Base-by-base conservation (phyloP, 257 asterid species). In the Parsonsia alboflavescens region DNA sequence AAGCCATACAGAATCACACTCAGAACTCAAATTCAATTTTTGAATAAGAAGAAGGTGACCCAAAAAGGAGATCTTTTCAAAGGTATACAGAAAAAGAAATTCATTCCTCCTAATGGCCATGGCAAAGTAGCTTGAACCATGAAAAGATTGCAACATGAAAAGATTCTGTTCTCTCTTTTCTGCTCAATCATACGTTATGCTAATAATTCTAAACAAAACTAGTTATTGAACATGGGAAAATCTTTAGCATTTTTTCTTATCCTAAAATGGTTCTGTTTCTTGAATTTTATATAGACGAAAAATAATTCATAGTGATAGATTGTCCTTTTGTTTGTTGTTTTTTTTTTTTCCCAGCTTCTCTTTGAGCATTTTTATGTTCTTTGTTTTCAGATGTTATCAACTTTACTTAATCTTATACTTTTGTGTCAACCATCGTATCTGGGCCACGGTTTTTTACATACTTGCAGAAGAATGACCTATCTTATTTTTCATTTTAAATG, bases 51-150 rank as follows among this genome's bases (percentile, higher is more conserved):
- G 24, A 63, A 63, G 69, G 90, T 89, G 97, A 92, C 96, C 73
- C 96, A 89, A 83, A 92, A 92, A 77, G 88, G 79, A 44, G 76
- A 36, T 75, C 70, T 89, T 44, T 90, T 91, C 81, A 91, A 93
- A 79, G 98, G 97, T 22, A 87, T 86, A 79, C 82, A 89, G 85
- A 91, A 88, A 75, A 86, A 75, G 89, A 89, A 93, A 79, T 74
- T 91, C 21, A 82, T 91, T 44, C 96, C 98, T 15, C 85, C 85
- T 53, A 93, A 85, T 79, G 96, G 98, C 77, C 98, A 93, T 75
- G 98, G 97, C n/a, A 93, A 93, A 82, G 53, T 62, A 72, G 30
- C 84, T 69, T 84, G 78, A 54, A 90, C 81, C 52, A 85, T 90
- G 57, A 90, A 93, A 79, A 97, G 98, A n/a, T 45, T 10, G 28